phyloP scores from a whole-genome alignment of 306 rosid genomes.

The Sindora glabra region DNA sequence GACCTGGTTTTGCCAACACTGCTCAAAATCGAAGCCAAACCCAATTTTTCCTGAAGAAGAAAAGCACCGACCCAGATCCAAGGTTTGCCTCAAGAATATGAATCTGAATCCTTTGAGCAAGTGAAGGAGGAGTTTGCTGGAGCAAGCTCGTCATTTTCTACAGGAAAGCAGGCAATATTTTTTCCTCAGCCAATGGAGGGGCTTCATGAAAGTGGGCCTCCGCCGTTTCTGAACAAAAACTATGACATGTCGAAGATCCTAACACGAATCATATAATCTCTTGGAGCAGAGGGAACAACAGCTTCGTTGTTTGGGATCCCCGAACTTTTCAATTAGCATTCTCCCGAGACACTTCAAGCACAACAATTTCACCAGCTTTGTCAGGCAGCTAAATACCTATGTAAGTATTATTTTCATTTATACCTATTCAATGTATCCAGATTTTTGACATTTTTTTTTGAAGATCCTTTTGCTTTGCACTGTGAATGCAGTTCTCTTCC shows the following conservation, averaged over 20 bases:
- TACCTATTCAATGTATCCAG: too few relatives aligned
- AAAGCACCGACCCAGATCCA: slow-evolving; percentile 19
- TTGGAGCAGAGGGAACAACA: slow-evolving; percentile 73
- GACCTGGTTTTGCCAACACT: not conserved
- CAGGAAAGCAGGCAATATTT: not conserved
- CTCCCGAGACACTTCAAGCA: slow-evolving; percentile 91
- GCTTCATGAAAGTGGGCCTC: slow-evolving; percentile 61
- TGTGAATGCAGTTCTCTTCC: not conserved
- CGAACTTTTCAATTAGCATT: slow-evolving; percentile 49
- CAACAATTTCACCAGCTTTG: slow-evolving; percentile 89
- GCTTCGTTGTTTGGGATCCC: slow-evolving; percentile 89
- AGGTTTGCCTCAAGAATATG: slow-evolving; percentile 22
- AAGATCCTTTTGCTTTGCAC: not conserved
- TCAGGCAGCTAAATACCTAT: slow-evolving; percentile 89
- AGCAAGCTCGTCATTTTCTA: slow-evolving; percentile 15
- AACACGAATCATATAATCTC: slow-evolving; percentile 58
- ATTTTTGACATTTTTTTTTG: not conserved
- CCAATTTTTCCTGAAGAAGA: not conserved
- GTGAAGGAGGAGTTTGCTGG: slow-evolving; percentile 42
- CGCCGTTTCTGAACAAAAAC: slow-evolving; percentile 83
- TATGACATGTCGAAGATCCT: slow-evolving; percentile 77
- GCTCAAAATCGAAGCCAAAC: not conserved
- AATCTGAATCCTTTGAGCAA: slow-evolving; percentile 19
- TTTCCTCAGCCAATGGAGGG: slow-evolving; percentile 59
- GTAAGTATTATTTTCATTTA: slow-evolving; percentile 31